Conservation (phyloP, 495 filamentous ascomycete species). For the Chaetomium tenue region DNA sequence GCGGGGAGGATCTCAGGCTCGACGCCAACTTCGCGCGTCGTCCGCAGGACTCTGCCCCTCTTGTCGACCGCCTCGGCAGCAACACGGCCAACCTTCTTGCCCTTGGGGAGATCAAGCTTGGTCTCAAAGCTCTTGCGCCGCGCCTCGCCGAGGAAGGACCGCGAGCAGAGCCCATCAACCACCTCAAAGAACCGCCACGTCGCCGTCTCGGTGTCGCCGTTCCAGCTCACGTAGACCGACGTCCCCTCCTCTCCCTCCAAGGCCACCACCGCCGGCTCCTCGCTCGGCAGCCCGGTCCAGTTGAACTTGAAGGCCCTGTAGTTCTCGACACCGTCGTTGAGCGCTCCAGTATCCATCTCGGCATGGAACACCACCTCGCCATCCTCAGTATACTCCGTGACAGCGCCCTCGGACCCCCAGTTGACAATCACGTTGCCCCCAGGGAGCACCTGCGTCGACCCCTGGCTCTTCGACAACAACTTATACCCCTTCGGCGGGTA, state of each 20-base stretch:
- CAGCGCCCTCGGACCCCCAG: slow-evolving; percentile 58
- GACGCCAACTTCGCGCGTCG: slow-evolving; percentile 25
- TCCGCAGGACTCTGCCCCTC: slow-evolving; percentile 29
- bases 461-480: slow-evolving; percentile 58
- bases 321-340: slow-evolving; percentile 36
- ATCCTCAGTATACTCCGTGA: slow-evolving; percentile 57
- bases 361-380: slow-evolving; percentile 52
- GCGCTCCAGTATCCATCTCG: slow-evolving; percentile 36
- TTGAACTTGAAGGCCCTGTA: slow-evolving; percentile 41
- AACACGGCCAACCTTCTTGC: slow-evolving; percentile 21
- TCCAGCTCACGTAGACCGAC: slow-evolving; percentile 42
- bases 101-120: slow-evolving; percentile 23
- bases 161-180: slow-evolving; percentile 28
- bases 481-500: slow-evolving; percentile 38
- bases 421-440: slow-evolving; percentile 58
- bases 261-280: slow-evolving; percentile 38
- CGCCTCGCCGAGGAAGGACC: slow-evolving; percentile 32
- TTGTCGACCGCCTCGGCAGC: slow-evolving; percentile 35
- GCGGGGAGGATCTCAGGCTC: slow-evolving; percentile 33
- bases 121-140: slow-evolving; percentile 40
- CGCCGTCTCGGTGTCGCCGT: slow-evolving; percentile 41
- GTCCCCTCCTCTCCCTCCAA: slow-evolving; percentile 28
- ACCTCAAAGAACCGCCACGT: slow-evolving; percentile 37
- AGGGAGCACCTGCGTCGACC: slow-evolving; percentile 58
- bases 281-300: slow-evolving; percentile 40